Evolutionary conservation across 768 basidiomycete genomes (phyloP), one percentile per base, ranked within the genome.

Genomic region (Dacryopinax primogenitus): DNA sequence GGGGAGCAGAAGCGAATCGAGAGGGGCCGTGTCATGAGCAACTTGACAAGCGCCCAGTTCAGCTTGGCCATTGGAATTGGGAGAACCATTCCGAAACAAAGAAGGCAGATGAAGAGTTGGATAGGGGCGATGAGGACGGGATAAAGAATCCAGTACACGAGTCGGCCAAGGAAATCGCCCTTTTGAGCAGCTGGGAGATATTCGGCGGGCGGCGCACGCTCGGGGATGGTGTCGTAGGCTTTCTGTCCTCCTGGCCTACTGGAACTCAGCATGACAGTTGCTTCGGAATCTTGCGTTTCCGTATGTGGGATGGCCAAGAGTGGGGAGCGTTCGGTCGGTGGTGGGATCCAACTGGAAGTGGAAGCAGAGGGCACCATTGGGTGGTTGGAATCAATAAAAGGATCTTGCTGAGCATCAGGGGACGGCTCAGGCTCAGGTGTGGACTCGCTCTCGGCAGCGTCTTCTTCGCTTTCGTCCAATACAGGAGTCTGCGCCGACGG

Each of bases 51-150:
- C n/a, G 85, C 90, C 95, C 95, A 98, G 69, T 86, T 91, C 62
- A 99, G 82, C 74, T 88, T 95, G 33, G 94, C 96, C 96, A 99
- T 99, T 2, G 96, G 96, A 68, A 99, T 89, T 65, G 94, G 90
- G 73, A 99, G 81, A 67, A 99, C 86, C 67, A 92, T 80, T n/a
- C 81, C 92, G 93, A 94, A 99, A 77, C 96, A 98, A 63, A 92
- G 77, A 68, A 90, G 71, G 74, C 92, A 96, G 32, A 92, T 90
- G 67, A 88, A 65, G 64, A 96, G 81, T 82, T 98, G 86, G 67
- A 92, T 77, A 4, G 96, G 96, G 0, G 92, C 88, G 70, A 99
- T 87, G 72, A 96, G 78, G 67, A 79, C 77, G 68, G 84, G 75
- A 73, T 97, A 83, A 7, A 81, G 76, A 34, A 87, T 75, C 90